Evolutionary conservation across 164 flowering plant species (phyloP).

Genomic region (Piper longum): DNA sequence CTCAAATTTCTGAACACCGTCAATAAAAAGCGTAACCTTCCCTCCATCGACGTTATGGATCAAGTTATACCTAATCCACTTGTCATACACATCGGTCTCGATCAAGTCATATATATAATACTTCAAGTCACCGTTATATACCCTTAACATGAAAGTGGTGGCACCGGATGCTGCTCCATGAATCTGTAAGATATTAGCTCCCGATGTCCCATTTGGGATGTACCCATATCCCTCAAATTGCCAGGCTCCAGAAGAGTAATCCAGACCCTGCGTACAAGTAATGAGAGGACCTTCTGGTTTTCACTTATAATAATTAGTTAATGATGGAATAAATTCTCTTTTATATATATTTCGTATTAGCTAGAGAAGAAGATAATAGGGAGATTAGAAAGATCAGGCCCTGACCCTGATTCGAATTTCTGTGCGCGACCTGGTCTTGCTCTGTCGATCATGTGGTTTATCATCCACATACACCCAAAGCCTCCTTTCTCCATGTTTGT

Average conservation of each 20-base stretch:
- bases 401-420: constrained; percentile 13
- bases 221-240: constrained; percentile 13
- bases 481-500: constrained; percentile 16
- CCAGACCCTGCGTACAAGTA: constrained; percentile 12
- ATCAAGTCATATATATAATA: constrained; percentile 5
- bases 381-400: neutral
- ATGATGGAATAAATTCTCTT: too few relatives aligned
- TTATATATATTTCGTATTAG: neutral
- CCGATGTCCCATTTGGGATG: constrained; percentile 12
- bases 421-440: constrained; percentile 18
- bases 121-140: constrained; percentile 8
- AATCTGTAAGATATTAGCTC: constrained; percentile 10
- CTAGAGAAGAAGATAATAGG: neutral
- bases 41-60: constrained; percentile 19
- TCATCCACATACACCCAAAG: constrained; percentile 24
- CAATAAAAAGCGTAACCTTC: constrained; percentile 15
- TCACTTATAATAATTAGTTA: neutral
- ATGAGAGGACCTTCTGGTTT: too few relatives aligned
- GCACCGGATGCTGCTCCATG: constrained; percentile 5
- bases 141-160: constrained; percentile 6
- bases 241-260: constrained; percentile 21
- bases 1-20: constrained; percentile 13
- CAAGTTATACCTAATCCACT: constrained; percentile 23
- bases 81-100: constrained; percentile 14
- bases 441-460: constrained; percentile 14